A percentile compares a stretch with the other conserved stretches of the same genome.
phyloP scores from a whole-genome alignment of 352 stramenopile species.

The Elongisporangium anandrum region DNA sequence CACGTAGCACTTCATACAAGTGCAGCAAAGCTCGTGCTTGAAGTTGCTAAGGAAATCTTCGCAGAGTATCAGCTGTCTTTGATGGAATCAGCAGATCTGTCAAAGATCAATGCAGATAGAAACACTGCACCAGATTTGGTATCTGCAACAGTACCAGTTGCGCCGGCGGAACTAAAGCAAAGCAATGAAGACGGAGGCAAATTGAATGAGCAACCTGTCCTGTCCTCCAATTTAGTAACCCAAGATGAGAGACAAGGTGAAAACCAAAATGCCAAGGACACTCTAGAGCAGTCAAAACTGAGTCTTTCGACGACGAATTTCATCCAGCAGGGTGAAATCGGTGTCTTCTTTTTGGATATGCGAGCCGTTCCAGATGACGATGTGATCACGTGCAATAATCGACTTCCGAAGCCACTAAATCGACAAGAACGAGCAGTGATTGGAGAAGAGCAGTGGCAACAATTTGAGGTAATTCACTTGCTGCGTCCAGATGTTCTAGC shows the following conservation, averaged over 20 bases:
- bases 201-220: not conserved
- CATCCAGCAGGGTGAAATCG: slow-evolving; percentile 39
- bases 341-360: slow-evolving; percentile 69
- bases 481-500: too few species aligned
- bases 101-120: too few species aligned
- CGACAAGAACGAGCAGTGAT: slow-evolving; percentile 56
- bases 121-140: not conserved
- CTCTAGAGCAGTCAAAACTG: not conserved
- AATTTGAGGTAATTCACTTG: slow-evolving; percentile 50
- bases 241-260: too few species aligned
- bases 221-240: too few species aligned
- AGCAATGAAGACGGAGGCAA: not conserved
- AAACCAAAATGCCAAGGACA: not conserved
- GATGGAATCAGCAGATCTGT: slow-evolving; percentile 12
- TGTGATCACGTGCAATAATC: slow-evolving; percentile 61
- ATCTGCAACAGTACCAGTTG: too few species aligned
- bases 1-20: slow-evolving; percentile 18
- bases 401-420: slow-evolving; percentile 40
- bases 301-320: slow-evolving; percentile 20
- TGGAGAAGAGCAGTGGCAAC: slow-evolving; percentile 58
- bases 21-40: slow-evolving; percentile 33
- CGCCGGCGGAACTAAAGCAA: not conserved
- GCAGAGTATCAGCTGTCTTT: slow-evolving; percentile 52
- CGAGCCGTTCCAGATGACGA: slow-evolving; percentile 22
- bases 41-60: slow-evolving; percentile 45